Conservation (phyloP, 768 basidiomycete genomes). For the Phanerochaete sordida region DNA sequence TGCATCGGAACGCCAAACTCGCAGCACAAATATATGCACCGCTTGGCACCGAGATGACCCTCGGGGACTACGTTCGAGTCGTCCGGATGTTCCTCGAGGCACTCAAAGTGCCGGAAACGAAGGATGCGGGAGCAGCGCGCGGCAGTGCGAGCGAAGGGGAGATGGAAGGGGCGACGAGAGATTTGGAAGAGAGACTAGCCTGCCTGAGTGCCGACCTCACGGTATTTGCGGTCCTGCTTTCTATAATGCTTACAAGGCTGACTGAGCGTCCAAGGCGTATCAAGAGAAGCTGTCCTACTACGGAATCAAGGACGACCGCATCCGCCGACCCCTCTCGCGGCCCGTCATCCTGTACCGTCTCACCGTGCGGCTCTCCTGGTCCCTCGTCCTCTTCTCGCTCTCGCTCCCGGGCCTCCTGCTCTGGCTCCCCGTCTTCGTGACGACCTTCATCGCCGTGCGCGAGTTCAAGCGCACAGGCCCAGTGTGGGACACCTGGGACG, state of each 20-base stretch:
- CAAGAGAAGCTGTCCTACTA: conserved; percentile 65
- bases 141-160: conserved; percentile 13
- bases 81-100: conserved; percentile 72
- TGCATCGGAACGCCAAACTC: conserved; percentile 70
- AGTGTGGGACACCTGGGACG: conserved; percentile 84
- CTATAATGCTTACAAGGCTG: neutral
- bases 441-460: conserved; percentile 65
- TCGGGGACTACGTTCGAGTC: conserved; percentile 82
- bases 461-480: conserved; percentile 73
- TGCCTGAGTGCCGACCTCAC: conserved; percentile 49
- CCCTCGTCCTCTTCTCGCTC: conserved; percentile 54
- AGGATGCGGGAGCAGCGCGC: conserved; percentile 12
- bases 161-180: conserved; percentile 15
- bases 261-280: conserved; percentile 47
- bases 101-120: conserved; percentile 45
- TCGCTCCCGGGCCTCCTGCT: conserved; percentile 76
- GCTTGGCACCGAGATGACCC: conserved; percentile 78
- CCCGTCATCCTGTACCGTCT: conserved; percentile 62
- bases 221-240: conserved; percentile 33
- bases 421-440: conserved; percentile 76
- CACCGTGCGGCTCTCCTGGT: conserved; percentile 61
- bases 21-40: conserved; percentile 83
- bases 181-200: conserved; percentile 23
- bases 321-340: conserved; percentile 56
- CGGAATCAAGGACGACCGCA: conserved; percentile 84